These are phyloP conservation scores for Phanerochaete sordida DNA, from an alignment of 768 basidiomycete species.

Conservation along the genomic window DNA sequence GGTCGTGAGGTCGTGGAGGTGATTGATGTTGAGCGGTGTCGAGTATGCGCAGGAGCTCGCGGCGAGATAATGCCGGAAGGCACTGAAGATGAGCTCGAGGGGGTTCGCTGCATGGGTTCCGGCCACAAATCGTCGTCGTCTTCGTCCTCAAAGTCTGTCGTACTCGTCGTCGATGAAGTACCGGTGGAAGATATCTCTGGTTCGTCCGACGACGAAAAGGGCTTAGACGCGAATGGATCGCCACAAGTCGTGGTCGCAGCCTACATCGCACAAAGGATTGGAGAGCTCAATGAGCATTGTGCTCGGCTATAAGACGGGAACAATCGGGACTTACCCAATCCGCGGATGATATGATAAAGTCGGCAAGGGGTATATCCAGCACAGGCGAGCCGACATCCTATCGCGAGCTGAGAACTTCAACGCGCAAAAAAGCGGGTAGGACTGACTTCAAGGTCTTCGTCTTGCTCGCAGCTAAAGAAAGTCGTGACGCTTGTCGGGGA, in stretches of 20 bases:
- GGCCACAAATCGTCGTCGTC: conserved; percentile 32
- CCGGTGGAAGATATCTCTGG: conserved; percentile 27
- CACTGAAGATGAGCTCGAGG: conserved; percentile 17
- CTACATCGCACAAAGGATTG: not conserved
- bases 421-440: not conserved
- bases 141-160: conserved; percentile 10
- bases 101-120: conserved; percentile 26
- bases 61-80: conserved; percentile 14
- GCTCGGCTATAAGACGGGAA: not conserved
- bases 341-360: not conserved
- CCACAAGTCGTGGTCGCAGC: conserved; percentile 6
- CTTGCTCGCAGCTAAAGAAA: not conserved
- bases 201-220: conserved; percentile 20
- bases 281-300: not conserved
- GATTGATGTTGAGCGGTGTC: conserved; percentile 34
- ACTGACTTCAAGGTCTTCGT: conserved; percentile 3
- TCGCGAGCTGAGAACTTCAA: not conserved
- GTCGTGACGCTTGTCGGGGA: not conserved
- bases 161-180: conserved; percentile 10
- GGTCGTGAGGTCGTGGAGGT: conserved; percentile 27
- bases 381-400: not conserved
- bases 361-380: conserved; percentile 1
- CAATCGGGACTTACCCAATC: conserved; percentile 9
- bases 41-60: conserved; percentile 14
- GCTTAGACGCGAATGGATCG: conserved; percentile 17